Base-by-base conservation (phyloP, 108 stramenopile genomes). In the Discostella stelligeroides region DNA sequence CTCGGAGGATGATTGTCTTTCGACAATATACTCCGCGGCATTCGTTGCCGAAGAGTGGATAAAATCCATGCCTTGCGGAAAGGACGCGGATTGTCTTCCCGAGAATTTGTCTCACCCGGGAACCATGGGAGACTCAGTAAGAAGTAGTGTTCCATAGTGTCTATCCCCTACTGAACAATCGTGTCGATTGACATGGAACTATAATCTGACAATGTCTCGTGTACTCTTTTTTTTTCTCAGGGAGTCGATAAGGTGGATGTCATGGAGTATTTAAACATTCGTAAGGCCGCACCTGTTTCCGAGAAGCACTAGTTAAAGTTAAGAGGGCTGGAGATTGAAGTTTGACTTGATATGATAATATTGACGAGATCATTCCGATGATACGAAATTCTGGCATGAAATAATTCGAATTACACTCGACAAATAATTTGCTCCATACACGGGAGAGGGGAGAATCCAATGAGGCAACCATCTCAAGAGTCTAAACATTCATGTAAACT, bases 11-110 rank as follows among this genome's bases (percentile, higher is more conserved):
- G 79, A 80, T 63, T 80, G 79, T 21, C 60, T 80, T 28, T 66
- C 64, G 48, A 80, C 79, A 24, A 54, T 39, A 13, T 80, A 75
- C 59, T 80, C 79, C 29, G 70, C 79, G 11, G 50, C 68, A 4
- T 80, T 80, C 57, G 74, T 80, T 40, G 74, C 79, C 7, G 74
- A 80, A 40, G 72, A 80, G 42, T 80, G 79, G 79, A 76, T 80
- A 39, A 80, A 80, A 56, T 70, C 68, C 23, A 58, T 80, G 74
- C 74, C 74, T 5, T 80, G 79, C 45, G 79, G 74, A 43, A 75
- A 80, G 46, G 79, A 76, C 42, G 79, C 68, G 23, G 73, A 76
- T 55, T 75, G 74, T 68, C 59, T 80, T 39, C 79, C 79, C 13
- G 79, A 80, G 54, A 66, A 70, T 41, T 34, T 80, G 53, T 63